Evolutionary conservation across 2,329 filamentous ascomycete species (phyloP), one percentile per base, ranked within the genome.

Genomic region (Chalara sp.): DNA sequence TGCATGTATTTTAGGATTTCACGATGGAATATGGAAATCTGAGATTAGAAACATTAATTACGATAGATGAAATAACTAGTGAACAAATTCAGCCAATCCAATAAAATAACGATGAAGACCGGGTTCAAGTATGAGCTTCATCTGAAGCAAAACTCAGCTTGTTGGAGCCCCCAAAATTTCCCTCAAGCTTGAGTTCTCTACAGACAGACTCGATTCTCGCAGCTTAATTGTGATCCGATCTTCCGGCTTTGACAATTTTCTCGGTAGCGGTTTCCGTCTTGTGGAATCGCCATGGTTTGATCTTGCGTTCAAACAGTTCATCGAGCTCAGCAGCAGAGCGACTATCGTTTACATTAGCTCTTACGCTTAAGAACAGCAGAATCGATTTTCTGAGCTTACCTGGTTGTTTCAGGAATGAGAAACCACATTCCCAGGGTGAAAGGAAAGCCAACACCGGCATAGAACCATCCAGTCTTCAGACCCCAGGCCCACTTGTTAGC

Each of bases 291-390:
- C 58, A 53, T 4, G 60, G 47, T 10, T 55, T 53, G 29, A 62
- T 54, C 1, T 49, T 46, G 44, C 56, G 56, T 46, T 58, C 56
- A 35, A 54, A 62, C 42, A 62, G 52, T 49, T 62, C 60, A 32
- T 62, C 60, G 43, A 62, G 47, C 50, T 62, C 60, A 44, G 60
- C 60, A 21, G 54, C 31, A 48, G 56, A 58, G 29, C 58, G 57
- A 40, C 49, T 51, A 47, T 21, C 21, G 21, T 2, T 21, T 21
- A n/a, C 21, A 21, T 21, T 21, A 35, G 39, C 1, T 39, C 21
- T 30, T 51, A 37, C 47, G 44, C 6, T 31, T 8, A 30, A 35
- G 32, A 12, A 5, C 12, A n/a, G 10, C 33, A 29, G 39, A 47
- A 37, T 7, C 6, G 5, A 39, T 35, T 39, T 32, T 39, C 33